Evolutionary conservation across 2,329 filamentous ascomycete genomes (phyloP).

Genomic region (Corinectria fuckeliana): DNA sequence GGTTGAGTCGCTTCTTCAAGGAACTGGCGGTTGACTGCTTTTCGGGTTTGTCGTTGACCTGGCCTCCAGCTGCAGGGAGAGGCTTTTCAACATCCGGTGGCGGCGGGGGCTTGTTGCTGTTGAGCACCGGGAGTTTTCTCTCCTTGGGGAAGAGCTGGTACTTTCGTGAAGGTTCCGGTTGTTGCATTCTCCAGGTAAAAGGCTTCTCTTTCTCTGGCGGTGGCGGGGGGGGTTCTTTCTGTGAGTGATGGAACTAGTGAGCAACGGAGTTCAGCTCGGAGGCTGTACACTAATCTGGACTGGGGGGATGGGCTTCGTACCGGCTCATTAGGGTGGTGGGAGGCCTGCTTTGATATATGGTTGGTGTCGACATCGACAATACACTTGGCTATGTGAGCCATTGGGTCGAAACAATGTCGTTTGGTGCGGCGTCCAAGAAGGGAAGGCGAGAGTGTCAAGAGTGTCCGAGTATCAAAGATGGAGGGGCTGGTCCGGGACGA

Average conservation of each 20-base stretch:
- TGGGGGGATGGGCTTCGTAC: constrained; percentile 42
- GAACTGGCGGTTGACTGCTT: constrained; percentile 46
- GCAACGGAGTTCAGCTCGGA: constrained; percentile 6
- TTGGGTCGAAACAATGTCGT: constrained; percentile 44
- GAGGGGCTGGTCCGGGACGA: constrained; percentile 31
- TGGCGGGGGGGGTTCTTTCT: constrained; percentile 32
- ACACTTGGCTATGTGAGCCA: constrained; percentile 69
- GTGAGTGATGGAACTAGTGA: constrained; percentile 21
- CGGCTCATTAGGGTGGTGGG: constrained; percentile 52
- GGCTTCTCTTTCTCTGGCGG: constrained; percentile 60
- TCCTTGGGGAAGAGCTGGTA: constrained; percentile 68
- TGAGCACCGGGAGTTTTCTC: constrained; percentile 51
- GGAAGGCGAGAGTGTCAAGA: constrained; percentile 21
- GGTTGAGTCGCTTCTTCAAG: constrained; percentile 62
- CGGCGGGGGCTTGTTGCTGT: constrained; percentile 53
- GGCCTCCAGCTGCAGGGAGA: constrained; percentile 49
- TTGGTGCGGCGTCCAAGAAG: constrained; percentile 26
- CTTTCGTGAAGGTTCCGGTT: constrained; percentile 57
- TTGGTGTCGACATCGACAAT: constrained; percentile 57
- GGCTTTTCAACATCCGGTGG: constrained; percentile 56
- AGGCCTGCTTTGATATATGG: constrained; percentile 59
- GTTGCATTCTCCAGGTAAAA: constrained; percentile 65
- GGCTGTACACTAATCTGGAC: constrained; percentile 13
- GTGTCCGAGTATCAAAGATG: constrained; percentile 34
- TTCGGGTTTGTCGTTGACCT: constrained; percentile 51